Conservation (phyloP, 768 basidiomycete species). For the Rhodotorula paludigena region DNA sequence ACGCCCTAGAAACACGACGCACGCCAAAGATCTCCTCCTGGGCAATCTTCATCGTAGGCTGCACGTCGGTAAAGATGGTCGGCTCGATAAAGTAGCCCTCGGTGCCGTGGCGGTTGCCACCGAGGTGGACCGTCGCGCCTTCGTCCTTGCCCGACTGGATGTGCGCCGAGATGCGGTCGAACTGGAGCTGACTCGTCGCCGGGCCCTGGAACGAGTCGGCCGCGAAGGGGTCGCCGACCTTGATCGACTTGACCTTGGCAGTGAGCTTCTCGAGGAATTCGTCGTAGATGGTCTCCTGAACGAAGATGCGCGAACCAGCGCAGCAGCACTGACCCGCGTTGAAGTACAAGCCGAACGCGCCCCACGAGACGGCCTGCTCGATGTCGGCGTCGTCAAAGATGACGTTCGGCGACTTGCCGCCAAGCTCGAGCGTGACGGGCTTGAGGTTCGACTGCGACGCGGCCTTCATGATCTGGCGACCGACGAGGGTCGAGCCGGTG, state of each 20-base stretch:
- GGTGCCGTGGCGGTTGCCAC: conserved; percentile 59
- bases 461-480: conserved; percentile 72
- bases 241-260: conserved; percentile 52
- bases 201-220: conserved; percentile 65
- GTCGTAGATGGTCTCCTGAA: conserved; percentile 75
- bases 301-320: conserved; percentile 75
- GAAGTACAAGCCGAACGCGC: conserved; percentile 65
- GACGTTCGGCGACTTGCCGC: conserved; percentile 51
- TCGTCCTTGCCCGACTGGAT: conserved; percentile 68
- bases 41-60: conserved; percentile 68
- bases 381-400: conserved; percentile 53
- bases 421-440: conserved; percentile 73
- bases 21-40: conserved; percentile 49
- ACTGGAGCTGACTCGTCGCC: conserved; percentile 65
- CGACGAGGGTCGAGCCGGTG: conserved; percentile 75
- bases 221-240: conserved; percentile 68
- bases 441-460: conserved; percentile 78
- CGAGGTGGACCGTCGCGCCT: conserved; percentile 63
- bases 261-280: conserved; percentile 62
- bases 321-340: conserved; percentile 73
- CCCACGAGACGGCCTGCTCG: conserved; percentile 44
- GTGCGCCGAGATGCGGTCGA: conserved; percentile 68
- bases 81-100: conserved; percentile 61
- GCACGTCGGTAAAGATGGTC: conserved; percentile 58
- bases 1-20: not conserved